Evolutionary conservation across 768 basidiomycete species (phyloP), one percentile per base, ranked within the genome.

Genomic region (Cantharellus anzutake): DNA sequence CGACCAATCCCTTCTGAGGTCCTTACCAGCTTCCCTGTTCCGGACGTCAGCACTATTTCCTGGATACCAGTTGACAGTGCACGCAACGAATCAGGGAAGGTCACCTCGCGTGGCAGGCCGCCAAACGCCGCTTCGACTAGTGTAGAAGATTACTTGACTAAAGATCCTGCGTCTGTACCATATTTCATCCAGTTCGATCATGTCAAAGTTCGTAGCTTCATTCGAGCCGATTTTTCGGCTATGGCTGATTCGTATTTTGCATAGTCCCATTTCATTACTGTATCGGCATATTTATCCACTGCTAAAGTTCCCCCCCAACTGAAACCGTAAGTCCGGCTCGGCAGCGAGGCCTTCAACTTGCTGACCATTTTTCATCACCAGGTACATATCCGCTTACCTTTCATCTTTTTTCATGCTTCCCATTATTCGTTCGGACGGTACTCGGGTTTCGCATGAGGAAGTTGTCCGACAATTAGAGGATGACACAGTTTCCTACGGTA

Each of bases 141-240:
- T 4, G 73, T 96, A 29, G 73, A 76, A 60, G 73, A 74, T 60
- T 79, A 86, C 66, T 73, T 99, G 35, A 74, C 79, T 58, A 68
- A 72, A 2, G 91, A 96, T 64, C 84, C 83, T 2, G 67, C 74
- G 2, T 68, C 77, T 2, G 68, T 93, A 41, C 81, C 94, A 3
- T 93, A 91, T 72, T 93, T 92, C 68, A 80, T 94, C 5, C 84
- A 96, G 67, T 99, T 89, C 66, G 86, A 96, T 65, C 88, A 93
- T 69, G 90, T 94, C 55, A 79, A 90, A 74, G 92, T 86, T 56
- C 48, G 69, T 71, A 58, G 20, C 58, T 51, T 35, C 42, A 16
- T n/a, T 41, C 4, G 60, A n/a, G 16, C 37, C 57, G 40, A 37
- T 29, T 5, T 41, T 50, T 52, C 61, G 44, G 14, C 55, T 41